Conservation (phyloP, 2,329 filamentous ascomycete genomes). For the Nemania diffusa region DNA sequence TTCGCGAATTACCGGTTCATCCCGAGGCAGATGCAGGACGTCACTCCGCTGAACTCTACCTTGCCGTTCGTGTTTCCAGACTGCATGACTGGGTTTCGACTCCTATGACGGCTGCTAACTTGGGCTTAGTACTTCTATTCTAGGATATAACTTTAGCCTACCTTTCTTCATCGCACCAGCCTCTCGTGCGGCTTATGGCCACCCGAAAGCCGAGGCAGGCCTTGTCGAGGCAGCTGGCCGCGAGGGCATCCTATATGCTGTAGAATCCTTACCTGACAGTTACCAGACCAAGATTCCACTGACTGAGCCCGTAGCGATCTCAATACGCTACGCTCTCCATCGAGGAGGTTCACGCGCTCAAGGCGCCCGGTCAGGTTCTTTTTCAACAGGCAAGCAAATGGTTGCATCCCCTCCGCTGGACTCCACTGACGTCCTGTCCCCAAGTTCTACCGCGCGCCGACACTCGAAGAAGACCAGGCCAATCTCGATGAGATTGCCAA, state of each 20-base stretch:
- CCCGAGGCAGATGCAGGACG: constrained; percentile 61
- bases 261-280: constrained; percentile 35
- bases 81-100: constrained; percentile 35
- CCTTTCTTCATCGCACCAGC: constrained; percentile 67
- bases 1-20: constrained; percentile 60
- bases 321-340: constrained; percentile 20
- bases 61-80: constrained; percentile 27
- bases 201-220: constrained; percentile 60
- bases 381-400: constrained; percentile 45
- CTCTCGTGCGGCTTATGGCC: constrained; percentile 57
- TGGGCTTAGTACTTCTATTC: constrained; percentile 55
- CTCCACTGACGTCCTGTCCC: constrained; percentile 23
- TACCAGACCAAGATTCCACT: constrained; percentile 18
- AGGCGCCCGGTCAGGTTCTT: constrained; percentile 17
- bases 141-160: constrained; percentile 63
- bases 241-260: constrained; percentile 63
- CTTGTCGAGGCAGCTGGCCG: constrained; percentile 60
- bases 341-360: constrained; percentile 22
- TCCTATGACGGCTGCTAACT: neutral
- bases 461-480: constrained; percentile 24
- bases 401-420: neutral
- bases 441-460: constrained; percentile 26
- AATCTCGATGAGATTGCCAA: constrained; percentile 31
- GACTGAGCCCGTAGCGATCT: constrained; percentile 3
- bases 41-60: constrained; percentile 50